phyloP scores from a whole-genome alignment of 768 basidiomycete species.

The Serendipita sp. region DNA sequence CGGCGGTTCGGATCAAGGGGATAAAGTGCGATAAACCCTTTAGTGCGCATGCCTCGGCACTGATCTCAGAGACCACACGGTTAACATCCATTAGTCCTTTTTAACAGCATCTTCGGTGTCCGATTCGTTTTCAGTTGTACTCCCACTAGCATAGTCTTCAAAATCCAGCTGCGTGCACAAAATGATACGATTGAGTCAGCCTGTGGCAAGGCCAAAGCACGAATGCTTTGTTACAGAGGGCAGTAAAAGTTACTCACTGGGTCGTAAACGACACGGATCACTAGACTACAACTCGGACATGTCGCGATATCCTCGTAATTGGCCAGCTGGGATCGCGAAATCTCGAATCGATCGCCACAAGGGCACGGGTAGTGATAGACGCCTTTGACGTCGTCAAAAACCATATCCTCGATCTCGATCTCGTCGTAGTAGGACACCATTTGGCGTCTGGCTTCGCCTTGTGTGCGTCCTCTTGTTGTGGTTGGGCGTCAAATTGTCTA shows the following conservation, averaged over 20 bases:
- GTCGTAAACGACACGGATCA: slow-evolving; percentile 86
- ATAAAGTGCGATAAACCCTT: too few species aligned
- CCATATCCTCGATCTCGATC: slow-evolving; percentile 94
- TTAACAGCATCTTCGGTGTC: neutral
- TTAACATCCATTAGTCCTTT: neutral
- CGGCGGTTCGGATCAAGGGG: too few species aligned
- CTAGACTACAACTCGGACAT: slow-evolving; percentile 89
- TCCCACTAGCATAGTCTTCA: neutral
- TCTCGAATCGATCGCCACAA: slow-evolving; percentile 96
- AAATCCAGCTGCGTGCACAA: neutral
- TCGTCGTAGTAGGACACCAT: slow-evolving; percentile 93
- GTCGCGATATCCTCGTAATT: slow-evolving; percentile 88
- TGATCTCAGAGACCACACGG: neutral
- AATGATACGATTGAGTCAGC: neutral
- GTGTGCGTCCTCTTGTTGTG: too few species aligned
- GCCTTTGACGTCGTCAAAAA: slow-evolving; percentile 62
- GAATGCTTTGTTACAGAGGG: neutral
- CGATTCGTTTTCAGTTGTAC: slow-evolving; percentile 1
- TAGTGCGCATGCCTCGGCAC: too few species aligned
- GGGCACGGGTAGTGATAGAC: slow-evolving; percentile 96
- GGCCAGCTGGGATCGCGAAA: slow-evolving; percentile 65
- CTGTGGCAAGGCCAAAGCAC: neutral
- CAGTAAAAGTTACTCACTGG: slow-evolving; percentile 40
- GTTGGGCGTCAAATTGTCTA: neutral
- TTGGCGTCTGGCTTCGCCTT: neutral